Evolutionary conservation across 805 yeast genomes (phyloP), one percentile per base, ranked within the genome.

Genomic region (Ogataea siamensis): DNA sequence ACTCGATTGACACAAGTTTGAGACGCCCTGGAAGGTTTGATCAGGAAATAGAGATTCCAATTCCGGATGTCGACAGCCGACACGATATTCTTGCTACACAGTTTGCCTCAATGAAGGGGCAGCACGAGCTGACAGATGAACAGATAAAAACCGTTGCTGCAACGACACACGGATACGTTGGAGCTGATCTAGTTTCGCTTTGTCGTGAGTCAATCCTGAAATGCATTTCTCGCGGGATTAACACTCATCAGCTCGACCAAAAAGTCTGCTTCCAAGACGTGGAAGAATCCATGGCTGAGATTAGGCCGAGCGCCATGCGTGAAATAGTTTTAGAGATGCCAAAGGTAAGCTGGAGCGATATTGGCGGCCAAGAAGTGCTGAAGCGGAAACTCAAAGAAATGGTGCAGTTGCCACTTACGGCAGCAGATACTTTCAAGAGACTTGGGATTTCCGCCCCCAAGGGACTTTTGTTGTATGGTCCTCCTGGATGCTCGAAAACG

Each of bases 401-500:
- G 66, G 91, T 93, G 17, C 95, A 88, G 56, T 68, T 94, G 53
- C 99, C 99, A 0, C 65, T 93, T 19, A 83, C 82, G 40, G 91
- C 93, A 2, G 72, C 85, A 0, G 88, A 78, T 1, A 72, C 95
- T 0, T 93, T 93, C 58, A 68, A 68, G 13, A 67, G 74, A 28
- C 68, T 93, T 10, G 98, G 98, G 0, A 81, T 93, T 3, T 68
- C 76, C 28, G 88, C 98, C 0, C 99, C 99, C 3, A 84, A 87
- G 49, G 99, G 99, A 24, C 83, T 93, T 1, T 62, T 93, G 32
- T 67, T 93, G 14, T 93, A 93, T 60, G 99, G 99, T 0, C 99
- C 99, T 1, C 98, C 99, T 0, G 99, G 99, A 11, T 91, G 98
- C 66, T 89, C 97, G 8, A 91, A 91, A 54, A 91, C 99, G 0